A percentile compares a stretch with the other conserved stretches of the same genome.
These are phyloP conservation scores for Royoungia palumana DNA, from an alignment of 768 basidiomycete species.

Conservation along the genomic window DNA sequence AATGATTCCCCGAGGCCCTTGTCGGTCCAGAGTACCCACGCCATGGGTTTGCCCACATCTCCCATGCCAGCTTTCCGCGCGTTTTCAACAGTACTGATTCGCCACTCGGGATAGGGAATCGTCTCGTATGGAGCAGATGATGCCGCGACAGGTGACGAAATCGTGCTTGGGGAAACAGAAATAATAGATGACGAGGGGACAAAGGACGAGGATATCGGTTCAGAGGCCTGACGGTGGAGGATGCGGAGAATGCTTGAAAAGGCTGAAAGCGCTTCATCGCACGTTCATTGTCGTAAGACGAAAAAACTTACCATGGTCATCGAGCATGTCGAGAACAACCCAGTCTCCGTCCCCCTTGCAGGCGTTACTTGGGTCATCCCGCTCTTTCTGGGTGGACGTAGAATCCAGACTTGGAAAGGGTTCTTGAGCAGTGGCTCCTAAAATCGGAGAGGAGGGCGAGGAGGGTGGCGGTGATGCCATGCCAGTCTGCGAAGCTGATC, in stretches of 20 bases:
- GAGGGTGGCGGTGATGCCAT: slow-evolving; percentile 19
- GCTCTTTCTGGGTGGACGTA: neutral
- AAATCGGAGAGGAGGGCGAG: slow-evolving; percentile 25
- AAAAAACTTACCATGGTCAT: slow-evolving; percentile 37
- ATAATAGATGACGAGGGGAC: slow-evolving; percentile 45
- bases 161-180: slow-evolving; percentile 46
- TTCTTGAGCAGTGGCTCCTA: slow-evolving; percentile 11
- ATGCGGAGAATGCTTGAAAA: slow-evolving; percentile 50
- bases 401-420: neutral
- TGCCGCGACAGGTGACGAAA: neutral
- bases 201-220: slow-evolving; percentile 41
- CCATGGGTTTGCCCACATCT: slow-evolving; percentile 52
- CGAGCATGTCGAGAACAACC: slow-evolving; percentile 51
- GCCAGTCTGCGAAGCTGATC: neutral
- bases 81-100: slow-evolving; percentile 43
- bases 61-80: slow-evolving; percentile 60
- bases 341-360: slow-evolving; percentile 38
- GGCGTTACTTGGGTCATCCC: slow-evolving; percentile 6
- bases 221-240: slow-evolving; percentile 43
- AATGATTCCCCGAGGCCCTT: slow-evolving; percentile 16
- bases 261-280: slow-evolving; percentile 29
- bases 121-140: slow-evolving; percentile 33
- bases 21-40: slow-evolving; percentile 40
- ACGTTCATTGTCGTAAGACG: neutral
- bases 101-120: slow-evolving; percentile 68